Evolutionary conservation across 495 filamentous ascomycete genomes (phyloP), one percentile per base, ranked within the genome.

Genomic region (Penicillium bialowiezense): DNA sequence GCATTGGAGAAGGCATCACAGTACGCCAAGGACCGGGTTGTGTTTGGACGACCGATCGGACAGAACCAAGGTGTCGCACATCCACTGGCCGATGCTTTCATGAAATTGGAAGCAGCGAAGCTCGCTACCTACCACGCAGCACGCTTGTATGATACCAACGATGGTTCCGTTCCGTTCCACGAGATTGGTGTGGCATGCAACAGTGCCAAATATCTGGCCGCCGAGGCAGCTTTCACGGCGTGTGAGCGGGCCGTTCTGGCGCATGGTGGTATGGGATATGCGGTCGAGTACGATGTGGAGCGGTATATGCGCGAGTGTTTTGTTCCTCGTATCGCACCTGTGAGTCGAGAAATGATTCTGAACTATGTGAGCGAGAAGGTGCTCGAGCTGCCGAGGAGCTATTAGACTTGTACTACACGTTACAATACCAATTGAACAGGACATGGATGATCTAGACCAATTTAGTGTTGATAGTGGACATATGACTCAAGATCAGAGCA

Each of bases 71-170:
- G 80, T 3, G 84, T 91, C 34, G 78, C 84, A 18, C 86, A 91
- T 65, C 88, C 86, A 10, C 74, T 91, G 28, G 86, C 88, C 0
- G 75, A 82, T 46, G 82, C 82, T 0, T 90, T 82, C 52, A 90
- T 90, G 88, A 75, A 83, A 20, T 76, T 92, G 13, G 88, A 92
- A 63, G 88, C 87, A 1, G 88, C 87, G 0, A 90, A 90, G 62
- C 64, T 87, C 42, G 80, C 85, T 4, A 89, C 86, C 0, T 90
- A 91, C 68, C 88, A 90, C 54, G 88, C 87, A 1, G 84, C 88
- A 2, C 71, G 81, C 42, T 65, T 91, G 21, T 92, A 89, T 52
- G 87, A 90, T 63, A 64, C 65, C 2, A 69, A 58, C n/a, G 83
- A 87, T 48, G 44, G 54, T 3, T 72, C 70, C 2, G 75, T 87